Conservation (phyloP, 2,329 filamentous ascomycete species). For the Niveomyces coronatus region DNA sequence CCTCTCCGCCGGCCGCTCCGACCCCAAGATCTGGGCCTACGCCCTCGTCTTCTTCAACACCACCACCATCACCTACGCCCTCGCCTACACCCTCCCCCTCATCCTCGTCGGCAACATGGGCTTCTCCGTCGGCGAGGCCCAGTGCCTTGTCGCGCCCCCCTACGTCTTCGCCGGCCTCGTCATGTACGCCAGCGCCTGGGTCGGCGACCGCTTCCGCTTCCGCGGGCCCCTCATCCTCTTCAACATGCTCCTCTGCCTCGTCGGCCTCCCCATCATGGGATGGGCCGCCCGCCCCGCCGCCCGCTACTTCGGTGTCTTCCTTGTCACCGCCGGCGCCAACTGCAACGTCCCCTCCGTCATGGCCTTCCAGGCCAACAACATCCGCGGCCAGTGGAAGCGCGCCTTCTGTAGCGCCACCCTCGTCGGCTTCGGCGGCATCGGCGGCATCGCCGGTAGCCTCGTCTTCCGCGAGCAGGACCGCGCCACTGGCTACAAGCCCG, state of each 20-base stretch:
- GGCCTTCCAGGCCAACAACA: constrained; percentile 79
- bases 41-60: constrained; percentile 52
- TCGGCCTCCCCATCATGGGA: constrained; percentile 64
- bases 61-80: constrained; percentile 63
- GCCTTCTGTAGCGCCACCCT: constrained; percentile 68
- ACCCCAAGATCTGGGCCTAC: constrained; percentile 53
- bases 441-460: constrained; percentile 64
- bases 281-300: constrained; percentile 46
- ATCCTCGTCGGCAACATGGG: constrained; percentile 55
- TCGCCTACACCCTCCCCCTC: constrained; percentile 71
- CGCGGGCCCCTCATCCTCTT: constrained; percentile 56
- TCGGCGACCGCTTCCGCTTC: constrained; percentile 55
- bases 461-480: constrained; percentile 55
- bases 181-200: constrained; percentile 49
- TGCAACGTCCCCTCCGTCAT: constrained; percentile 66
- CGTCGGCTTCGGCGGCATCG: constrained; percentile 66
- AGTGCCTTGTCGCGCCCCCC: constrained; percentile 63
- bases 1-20: constrained; percentile 34
- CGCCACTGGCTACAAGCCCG: constrained; percentile 40
- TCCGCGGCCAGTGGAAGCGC: constrained; percentile 81
- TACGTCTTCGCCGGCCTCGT: constrained; percentile 55
- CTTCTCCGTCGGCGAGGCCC: constrained; percentile 51
- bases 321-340: constrained; percentile 67
- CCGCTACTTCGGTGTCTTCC: constrained; percentile 65
- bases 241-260: constrained; percentile 55